These are phyloP conservation scores for Daldinia childiae DNA, from an alignment of 495 filamentous ascomycete species.

Conservation along the genomic window DNA sequence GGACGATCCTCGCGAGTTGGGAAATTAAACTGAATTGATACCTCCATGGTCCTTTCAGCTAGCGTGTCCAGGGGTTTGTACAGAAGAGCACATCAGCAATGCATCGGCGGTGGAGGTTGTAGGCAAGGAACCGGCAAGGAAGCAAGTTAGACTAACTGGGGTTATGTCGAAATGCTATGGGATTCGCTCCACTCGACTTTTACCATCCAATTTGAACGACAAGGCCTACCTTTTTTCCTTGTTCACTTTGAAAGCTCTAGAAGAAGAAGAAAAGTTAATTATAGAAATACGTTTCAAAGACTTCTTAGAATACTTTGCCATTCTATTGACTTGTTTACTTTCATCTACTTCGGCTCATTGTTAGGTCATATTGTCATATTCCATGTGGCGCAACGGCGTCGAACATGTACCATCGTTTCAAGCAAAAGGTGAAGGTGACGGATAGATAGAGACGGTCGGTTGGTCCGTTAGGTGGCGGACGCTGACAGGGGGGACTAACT, in stretches of 20 bases:
- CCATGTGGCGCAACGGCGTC: constrained; percentile 16
- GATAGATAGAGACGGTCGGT: constrained; percentile 31
- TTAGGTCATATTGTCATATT: constrained; percentile 1
- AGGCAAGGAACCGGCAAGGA: constrained; percentile 27
- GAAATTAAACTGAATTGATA: constrained; percentile 48
- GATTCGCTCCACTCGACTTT: constrained; percentile 30
- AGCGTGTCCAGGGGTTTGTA: constrained; percentile 35
- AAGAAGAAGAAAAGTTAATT: not conserved
- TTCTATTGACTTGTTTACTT: not conserved
- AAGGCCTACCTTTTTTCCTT: not conserved
- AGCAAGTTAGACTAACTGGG: constrained; percentile 24
- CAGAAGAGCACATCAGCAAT: constrained; percentile 11
- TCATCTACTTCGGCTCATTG: constrained; percentile 6
- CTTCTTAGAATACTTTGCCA: not conserved
- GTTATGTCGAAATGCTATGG: constrained; percentile 28
- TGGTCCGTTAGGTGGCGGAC: constrained; percentile 15
- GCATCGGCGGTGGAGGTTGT: constrained; percentile 44
- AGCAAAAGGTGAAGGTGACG: constrained; percentile 25
- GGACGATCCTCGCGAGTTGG: constrained; percentile 44
- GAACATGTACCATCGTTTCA: constrained; percentile 28
- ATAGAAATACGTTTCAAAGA: not conserved
- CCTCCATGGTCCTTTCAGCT: constrained; percentile 32
- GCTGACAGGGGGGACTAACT: constrained; percentile 26
- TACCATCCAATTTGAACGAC: constrained; percentile 8
- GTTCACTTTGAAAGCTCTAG: not conserved